Percentiles rank a stretch among this genome's conserved stretches.
These are phyloP conservation scores for Cladophialophora chaetospira DNA, from an alignment of 2,329 filamentous ascomycete species.

Conservation along the genomic window DNA sequence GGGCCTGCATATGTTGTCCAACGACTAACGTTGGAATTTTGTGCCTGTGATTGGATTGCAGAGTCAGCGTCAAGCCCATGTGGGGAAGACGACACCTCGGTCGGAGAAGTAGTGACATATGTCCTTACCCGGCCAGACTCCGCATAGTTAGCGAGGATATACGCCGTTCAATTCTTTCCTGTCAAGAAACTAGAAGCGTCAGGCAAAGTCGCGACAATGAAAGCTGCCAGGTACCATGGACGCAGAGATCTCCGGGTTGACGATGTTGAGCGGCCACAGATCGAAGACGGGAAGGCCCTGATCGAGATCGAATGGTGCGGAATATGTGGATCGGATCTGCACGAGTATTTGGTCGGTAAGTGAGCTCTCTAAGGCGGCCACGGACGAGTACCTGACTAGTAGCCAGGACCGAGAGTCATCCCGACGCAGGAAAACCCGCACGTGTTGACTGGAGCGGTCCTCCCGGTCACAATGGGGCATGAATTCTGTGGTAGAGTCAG, in stretches of 20 bases:
- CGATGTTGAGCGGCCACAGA: constrained; percentile 43
- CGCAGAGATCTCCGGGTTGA: constrained; percentile 46
- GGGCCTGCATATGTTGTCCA: too few relatives aligned
- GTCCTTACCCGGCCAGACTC: not conserved
- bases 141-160: too few relatives aligned
- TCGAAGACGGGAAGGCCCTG: constrained; percentile 45
- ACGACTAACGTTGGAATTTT: too few relatives aligned
- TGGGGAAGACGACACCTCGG: constrained; percentile 7
- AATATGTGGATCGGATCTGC: constrained; percentile 40
- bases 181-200: too few relatives aligned
- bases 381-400: not conserved
- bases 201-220: constrained; percentile 37
- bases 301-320: constrained; percentile 34
- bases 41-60: too few relatives aligned
- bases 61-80: not conserved
- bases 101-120: not conserved
- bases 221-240: constrained; percentile 50
- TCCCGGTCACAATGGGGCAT: constrained; percentile 55
- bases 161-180: too few relatives aligned
- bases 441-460: constrained; percentile 54
- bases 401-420: constrained; percentile 37
- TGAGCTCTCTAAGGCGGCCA: constrained; percentile 33
- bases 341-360: constrained; percentile 51
- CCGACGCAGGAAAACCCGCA: constrained; percentile 51
- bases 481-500: constrained; percentile 55